These are phyloP conservation scores for Pichia thaimueangensis DNA, from an alignment of 805 yeast species.

Conservation along the genomic window DNA sequence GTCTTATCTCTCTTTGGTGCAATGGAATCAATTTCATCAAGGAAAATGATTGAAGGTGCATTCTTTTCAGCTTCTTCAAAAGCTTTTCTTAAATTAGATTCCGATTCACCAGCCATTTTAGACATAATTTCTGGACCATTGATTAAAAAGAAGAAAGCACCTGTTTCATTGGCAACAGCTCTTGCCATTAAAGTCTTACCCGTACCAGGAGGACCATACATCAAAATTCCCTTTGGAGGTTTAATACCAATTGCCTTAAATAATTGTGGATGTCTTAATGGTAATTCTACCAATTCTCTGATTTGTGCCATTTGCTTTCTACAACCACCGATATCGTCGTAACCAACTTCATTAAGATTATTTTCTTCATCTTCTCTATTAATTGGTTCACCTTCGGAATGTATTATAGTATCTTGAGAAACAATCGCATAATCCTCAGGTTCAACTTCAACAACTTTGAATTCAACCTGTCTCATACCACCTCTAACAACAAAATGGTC, in stretches of 20 bases:
- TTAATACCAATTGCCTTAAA: conserved; percentile 97
- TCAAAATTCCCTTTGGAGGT: conserved; percentile 96
- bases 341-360: conserved; percentile 93
- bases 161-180: conserved; percentile 99
- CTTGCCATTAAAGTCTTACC: conserved; percentile 99
- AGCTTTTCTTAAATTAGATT: conserved; percentile 93
- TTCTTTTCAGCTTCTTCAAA: conserved; percentile 99
- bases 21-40: conserved; percentile 97
- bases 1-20: conserved; percentile 99
- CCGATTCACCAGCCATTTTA: conserved; percentile 99
- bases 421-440: conserved; percentile 97
- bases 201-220: conserved; percentile 99
- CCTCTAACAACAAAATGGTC: conserved; percentile 96
- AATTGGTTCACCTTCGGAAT: conserved; percentile 98
- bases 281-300: conserved; percentile 96
- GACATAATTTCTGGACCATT: conserved; percentile 99
- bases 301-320: conserved; percentile 99
- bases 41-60: conserved; percentile 95
- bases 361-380: conserved; percentile 97
- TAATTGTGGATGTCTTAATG: conserved; percentile 95
- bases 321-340: conserved; percentile 98
- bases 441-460: conserved; percentile 96
- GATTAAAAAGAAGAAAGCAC: conserved; percentile 95
- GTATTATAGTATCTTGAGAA: conserved; percentile 96
- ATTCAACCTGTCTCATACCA: conserved; percentile 99